Conservation (phyloP, 2,329 filamentous ascomycete genomes). For the Diaporthe citri region DNA sequence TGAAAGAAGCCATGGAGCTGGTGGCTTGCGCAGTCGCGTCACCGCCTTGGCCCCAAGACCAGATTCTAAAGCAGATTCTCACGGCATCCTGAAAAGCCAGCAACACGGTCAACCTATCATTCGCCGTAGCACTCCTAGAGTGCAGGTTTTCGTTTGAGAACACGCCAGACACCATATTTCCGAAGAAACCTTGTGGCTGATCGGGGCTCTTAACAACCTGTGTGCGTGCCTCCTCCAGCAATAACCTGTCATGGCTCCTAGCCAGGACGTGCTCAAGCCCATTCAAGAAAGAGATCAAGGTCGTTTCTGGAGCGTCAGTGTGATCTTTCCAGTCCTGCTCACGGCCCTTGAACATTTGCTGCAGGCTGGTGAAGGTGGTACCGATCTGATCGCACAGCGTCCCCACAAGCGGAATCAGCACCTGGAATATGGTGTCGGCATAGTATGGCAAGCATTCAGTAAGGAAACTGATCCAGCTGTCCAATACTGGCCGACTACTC, state of each 20-base stretch:
- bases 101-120: conserved; percentile 91
- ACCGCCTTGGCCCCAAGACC: conserved; percentile 86
- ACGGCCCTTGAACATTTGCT: conserved; percentile 67
- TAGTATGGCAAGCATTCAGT: conserved; percentile 87
- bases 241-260: conserved; percentile 84
- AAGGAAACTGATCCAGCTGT: conserved; percentile 92
- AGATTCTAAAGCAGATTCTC: conserved; percentile 91
- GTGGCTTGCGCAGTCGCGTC: conserved; percentile 72
- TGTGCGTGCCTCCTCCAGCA: conserved; percentile 79
- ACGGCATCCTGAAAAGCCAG: conserved; percentile 98
- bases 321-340: conserved; percentile 39
- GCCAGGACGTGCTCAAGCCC: conserved; percentile 93
- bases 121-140: conserved; percentile 86
- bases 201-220: conserved; percentile 82
- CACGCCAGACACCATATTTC: conserved; percentile 92
- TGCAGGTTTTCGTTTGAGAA: conserved; percentile 84
- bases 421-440: conserved; percentile 86
- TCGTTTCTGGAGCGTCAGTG: conserved; percentile 71
- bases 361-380: conserved; percentile 78
- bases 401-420: conserved; percentile 90
- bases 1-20: conserved; percentile 83
- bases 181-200: conserved; percentile 88
- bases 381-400: conserved; percentile 86
- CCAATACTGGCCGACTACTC: conserved; percentile 81
- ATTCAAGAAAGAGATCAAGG: conserved; percentile 87